These are phyloP conservation scores for Candida ascalaphidarum DNA, from an alignment of 805 yeast species.

Conservation along the genomic window DNA sequence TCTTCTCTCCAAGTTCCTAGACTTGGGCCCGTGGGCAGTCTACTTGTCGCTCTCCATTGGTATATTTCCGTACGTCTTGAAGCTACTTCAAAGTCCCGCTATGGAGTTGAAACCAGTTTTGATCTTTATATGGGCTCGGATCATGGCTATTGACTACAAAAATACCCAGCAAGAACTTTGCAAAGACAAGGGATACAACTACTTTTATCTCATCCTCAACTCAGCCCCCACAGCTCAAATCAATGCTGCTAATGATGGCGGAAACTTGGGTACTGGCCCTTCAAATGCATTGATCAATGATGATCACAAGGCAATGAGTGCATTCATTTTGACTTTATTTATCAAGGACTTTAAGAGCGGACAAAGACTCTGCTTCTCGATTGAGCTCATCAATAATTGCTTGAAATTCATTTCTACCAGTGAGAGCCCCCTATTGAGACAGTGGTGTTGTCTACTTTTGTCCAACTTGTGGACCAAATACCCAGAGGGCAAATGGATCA, in stretches of 20 bases:
- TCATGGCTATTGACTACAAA: constrained; percentile 89
- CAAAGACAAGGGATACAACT: constrained; percentile 84
- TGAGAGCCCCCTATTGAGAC: constrained; percentile 80
- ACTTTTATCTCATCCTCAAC: constrained; percentile 74
- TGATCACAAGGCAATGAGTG: constrained; percentile 93
- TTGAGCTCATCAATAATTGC: constrained; percentile 64
- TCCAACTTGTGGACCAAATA: constrained; percentile 70
- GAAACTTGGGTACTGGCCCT: constrained; percentile 18
- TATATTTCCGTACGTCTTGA: constrained; percentile 89
- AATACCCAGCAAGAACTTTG: constrained; percentile 88
- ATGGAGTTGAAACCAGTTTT: constrained; percentile 90
- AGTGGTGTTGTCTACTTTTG: constrained; percentile 81
- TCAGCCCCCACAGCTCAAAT: constrained; percentile 21
- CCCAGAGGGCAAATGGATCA: constrained; percentile 67
- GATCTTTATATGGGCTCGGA: constrained; percentile 95
- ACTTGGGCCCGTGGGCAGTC: constrained; percentile 97
- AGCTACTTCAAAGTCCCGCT: constrained; percentile 87
- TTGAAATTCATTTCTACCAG: constrained; percentile 57
- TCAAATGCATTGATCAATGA: constrained; percentile 42
- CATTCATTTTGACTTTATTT: constrained; percentile 79
- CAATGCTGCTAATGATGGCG: constrained; percentile 13
- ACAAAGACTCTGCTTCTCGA: constrained; percentile 68
- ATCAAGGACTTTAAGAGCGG: constrained; percentile 74
- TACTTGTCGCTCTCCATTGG: constrained; percentile 88
- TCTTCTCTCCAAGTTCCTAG: constrained; percentile 75